phyloP scores from a whole-genome alignment of 129 eudicot genomes.

The Mikania micrantha region DNA sequence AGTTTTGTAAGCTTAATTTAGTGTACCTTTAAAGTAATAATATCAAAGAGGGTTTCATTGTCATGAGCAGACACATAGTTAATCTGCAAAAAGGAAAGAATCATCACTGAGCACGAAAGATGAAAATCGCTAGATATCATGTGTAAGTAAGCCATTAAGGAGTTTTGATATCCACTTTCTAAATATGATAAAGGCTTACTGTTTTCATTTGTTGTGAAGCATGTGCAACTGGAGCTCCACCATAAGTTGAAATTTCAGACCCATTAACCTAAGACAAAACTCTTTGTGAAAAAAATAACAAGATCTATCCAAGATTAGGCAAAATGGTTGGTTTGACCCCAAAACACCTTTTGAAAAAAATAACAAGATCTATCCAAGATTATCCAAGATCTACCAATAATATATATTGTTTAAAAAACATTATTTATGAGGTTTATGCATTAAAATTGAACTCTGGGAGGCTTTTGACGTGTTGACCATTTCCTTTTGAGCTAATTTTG shows the following conservation, averaged over 20 bases:
- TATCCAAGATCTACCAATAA: neutral
- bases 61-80: constrained; percentile 98
- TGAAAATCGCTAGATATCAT: neutral
- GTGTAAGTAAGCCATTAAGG: neutral
- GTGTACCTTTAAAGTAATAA: constrained; percentile 73
- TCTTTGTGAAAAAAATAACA: neutral
- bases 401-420: neutral
- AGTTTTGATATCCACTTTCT: neutral
- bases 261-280: constrained; percentile 62
- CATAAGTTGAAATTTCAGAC: constrained; percentile 59
- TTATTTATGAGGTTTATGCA: neutral
- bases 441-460: neutral
- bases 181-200: constrained; percentile 34
- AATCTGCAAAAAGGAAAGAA: constrained; percentile 39
- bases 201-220: constrained; percentile 69
- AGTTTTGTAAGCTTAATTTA: neutral
- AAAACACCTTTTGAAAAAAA: neutral
- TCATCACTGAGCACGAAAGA: neutral
- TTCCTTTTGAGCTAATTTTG: neutral
- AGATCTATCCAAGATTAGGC: neutral
- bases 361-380: neutral
- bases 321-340: neutral
- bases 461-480: neutral
- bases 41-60: constrained; percentile 93
- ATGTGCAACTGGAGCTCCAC: constrained; percentile 72